A percentile compares a stretch with the other conserved stretches of the same genome.
Conservation (phyloP, 106 monocot genomes). For the Platanthera zijinensis region DNA sequence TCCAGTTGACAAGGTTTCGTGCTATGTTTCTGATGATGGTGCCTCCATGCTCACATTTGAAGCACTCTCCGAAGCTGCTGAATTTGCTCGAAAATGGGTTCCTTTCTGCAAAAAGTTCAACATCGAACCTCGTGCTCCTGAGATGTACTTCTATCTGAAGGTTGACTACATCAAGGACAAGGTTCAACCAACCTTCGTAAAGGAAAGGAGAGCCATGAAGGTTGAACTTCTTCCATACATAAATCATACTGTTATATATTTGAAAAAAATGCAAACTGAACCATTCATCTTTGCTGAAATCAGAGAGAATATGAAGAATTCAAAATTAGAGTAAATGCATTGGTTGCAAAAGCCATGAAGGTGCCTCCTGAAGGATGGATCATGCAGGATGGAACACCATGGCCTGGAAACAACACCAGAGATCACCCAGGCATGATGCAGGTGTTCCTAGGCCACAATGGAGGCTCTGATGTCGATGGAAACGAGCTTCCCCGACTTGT, state of each 20-base stretch:
- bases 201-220: slow-evolving; percentile 98
- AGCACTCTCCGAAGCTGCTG: slow-evolving; percentile 83
- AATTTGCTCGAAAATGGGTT: slow-evolving; percentile 92
- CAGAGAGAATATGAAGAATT: slow-evolving; percentile 99
- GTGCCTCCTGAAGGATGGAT: slow-evolving; percentile 88
- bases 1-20: slow-evolving; percentile 92
- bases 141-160: slow-evolving; percentile 89
- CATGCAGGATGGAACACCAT: slow-evolving; percentile 85
- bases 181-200: slow-evolving; percentile 82
- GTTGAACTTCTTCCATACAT: slow-evolving; percentile 15
- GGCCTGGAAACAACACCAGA: slow-evolving; percentile 93
- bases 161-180: slow-evolving; percentile 96
- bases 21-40: slow-evolving; percentile 97
- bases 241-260: neutral
- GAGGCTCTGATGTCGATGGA: slow-evolving; percentile 84
- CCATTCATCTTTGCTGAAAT: neutral
- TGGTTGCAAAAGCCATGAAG: slow-evolving; percentile 90
- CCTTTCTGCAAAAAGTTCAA: slow-evolving; percentile 94
- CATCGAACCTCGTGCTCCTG: slow-evolving; percentile 90
- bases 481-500: slow-evolving; percentile 92
- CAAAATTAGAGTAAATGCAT: slow-evolving; percentile 80
- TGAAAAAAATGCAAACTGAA: neutral
- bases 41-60: slow-evolving; percentile 97
- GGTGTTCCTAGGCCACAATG: slow-evolving; percentile 92
- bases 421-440: slow-evolving; percentile 99